Conservation (phyloP, 2,329 filamentous ascomycete genomes). For the Hypoxylon sp. region DNA sequence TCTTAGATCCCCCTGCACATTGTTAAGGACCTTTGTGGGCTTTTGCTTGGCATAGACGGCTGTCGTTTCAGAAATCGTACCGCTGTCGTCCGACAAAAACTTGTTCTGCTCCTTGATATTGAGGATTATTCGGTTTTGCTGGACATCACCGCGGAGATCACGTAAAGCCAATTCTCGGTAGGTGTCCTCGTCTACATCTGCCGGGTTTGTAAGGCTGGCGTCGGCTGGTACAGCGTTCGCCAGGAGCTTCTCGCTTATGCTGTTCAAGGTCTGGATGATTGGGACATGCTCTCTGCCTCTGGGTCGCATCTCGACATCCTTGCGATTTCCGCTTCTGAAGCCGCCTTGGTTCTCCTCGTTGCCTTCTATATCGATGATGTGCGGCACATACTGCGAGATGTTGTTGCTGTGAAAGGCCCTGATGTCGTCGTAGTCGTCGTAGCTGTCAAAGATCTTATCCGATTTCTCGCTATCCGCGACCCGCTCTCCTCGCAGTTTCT, state of each 20-base stretch:
- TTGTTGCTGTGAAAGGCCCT: conserved; percentile 60
- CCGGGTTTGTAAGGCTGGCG: conserved; percentile 68
- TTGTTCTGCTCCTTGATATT: conserved; percentile 87
- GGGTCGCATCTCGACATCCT: conserved; percentile 90
- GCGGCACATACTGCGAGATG: conserved; percentile 74
- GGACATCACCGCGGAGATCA: conserved; percentile 78
- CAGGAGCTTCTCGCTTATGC: conserved; percentile 91
- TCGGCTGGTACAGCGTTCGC: conserved; percentile 84
- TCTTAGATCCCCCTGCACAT: conserved; percentile 69
- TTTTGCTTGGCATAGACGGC: conserved; percentile 72
- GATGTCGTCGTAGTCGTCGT: conserved; percentile 76
- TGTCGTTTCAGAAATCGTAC: conserved; percentile 54
- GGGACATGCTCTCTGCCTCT: conserved; percentile 74
- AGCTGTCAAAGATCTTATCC: conserved; percentile 85
- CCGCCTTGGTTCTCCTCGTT: conserved; percentile 96
- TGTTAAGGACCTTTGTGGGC: conserved; percentile 71
- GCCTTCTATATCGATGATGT: conserved; percentile 89
- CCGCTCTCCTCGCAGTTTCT: conserved; percentile 89
- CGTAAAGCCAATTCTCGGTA: conserved; percentile 78
- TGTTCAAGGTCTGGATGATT: conserved; percentile 89
- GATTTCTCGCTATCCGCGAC: conserved; percentile 78
- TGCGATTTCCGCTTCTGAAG: conserved; percentile 79
- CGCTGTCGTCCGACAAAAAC: conserved; percentile 74
- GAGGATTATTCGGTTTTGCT: conserved; percentile 80
- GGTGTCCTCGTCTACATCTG: conserved; percentile 74